Conservation (phyloP, 257 asterid species). For the Fraxinus cuspidata region DNA sequence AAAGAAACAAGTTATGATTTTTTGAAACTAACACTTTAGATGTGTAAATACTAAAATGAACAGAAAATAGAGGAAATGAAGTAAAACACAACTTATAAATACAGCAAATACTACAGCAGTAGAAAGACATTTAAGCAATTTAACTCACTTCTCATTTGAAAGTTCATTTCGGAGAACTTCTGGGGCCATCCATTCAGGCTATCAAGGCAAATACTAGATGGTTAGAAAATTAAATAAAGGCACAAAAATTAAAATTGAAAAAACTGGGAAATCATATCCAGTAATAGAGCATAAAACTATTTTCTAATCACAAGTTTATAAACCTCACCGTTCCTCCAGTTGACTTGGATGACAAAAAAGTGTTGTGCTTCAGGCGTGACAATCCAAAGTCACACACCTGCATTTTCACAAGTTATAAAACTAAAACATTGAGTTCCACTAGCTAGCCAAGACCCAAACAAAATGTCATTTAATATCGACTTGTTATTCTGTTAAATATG, state of each 20-base stretch:
- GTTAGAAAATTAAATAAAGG: neutral
- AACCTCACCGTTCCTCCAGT: conserved; percentile 96
- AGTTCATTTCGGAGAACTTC: conserved; percentile 99
- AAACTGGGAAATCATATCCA: neutral
- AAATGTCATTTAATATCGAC: neutral
- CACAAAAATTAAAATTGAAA: neutral
- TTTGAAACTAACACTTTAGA: neutral
- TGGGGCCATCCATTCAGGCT: conserved; percentile 99
- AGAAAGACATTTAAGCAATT: conserved; percentile 9
- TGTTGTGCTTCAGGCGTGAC: conserved; percentile 98
- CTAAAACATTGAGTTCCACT: conserved; percentile 19
- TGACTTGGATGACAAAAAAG: conserved; percentile 96
- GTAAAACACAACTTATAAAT: conserved; percentile 17
- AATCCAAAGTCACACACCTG: conserved; percentile 98
- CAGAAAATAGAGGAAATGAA: conserved; percentile 10
- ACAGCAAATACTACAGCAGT: conserved; percentile 15
- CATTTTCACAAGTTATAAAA: conserved; percentile 30
- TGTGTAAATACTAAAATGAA: neutral
- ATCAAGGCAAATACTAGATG: conserved; percentile 27
- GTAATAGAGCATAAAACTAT: neutral
- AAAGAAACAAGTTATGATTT: neutral
- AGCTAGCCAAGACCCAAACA: neutral
- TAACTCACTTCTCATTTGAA: conserved; percentile 94
- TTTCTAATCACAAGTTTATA: conserved; percentile 23
- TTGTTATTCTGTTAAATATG: conserved; percentile 7